Base-by-base conservation (phyloP, 441 rosid genomes). In the Populus hybrid region DNA sequence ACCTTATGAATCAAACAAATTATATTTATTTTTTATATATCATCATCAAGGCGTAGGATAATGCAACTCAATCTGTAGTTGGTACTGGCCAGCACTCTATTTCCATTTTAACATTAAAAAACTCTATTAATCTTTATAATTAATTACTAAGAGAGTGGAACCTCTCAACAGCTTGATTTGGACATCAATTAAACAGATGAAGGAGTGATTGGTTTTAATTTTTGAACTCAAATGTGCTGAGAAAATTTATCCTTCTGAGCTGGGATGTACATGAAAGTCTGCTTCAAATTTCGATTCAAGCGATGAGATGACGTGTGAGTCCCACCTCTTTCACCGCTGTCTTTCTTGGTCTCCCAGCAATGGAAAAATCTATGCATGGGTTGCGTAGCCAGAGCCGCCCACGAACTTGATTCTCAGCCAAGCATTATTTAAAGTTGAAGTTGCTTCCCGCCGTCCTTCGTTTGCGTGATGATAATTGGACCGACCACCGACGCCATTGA, bases 331-430 rank as follows among this genome's bases (percentile, higher is more conserved):
- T 68, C 14, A 1, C 12, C 6, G 2, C 0, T 19, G 46, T n/a
- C 21, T 63, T 38, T 30, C 74, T 71, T 42, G 69, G 79, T 73
- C 76, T 7, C 30, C n/a, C 35, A 11, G 67, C 68, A 34, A 19
- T 28, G 28, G 26, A 21, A 80, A 76, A 71, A 34, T 79, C 82
- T n/a, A 3, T 1, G n/a, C n/a, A 14, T 65, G 67, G 24, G 36
- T 19, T 63, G 16, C n/a, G 65, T 6, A 12, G 16, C 28, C n/a
- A 2, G 1, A 23, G 79, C 82, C 85, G 79, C 82, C 85, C 82
- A 70, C 50, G 70, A 59, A 50, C 23, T 38, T 26, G 4, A 23
- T 64, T 67, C 38, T 75, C 70, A 71, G 61, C 84, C 81, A 21
- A 14, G 32, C 28, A 68, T 36, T 32, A 35, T 32, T 71, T 32